phyloP scores from a whole-genome alignment of 805 yeast genomes.

The Saturnispora bothae region DNA sequence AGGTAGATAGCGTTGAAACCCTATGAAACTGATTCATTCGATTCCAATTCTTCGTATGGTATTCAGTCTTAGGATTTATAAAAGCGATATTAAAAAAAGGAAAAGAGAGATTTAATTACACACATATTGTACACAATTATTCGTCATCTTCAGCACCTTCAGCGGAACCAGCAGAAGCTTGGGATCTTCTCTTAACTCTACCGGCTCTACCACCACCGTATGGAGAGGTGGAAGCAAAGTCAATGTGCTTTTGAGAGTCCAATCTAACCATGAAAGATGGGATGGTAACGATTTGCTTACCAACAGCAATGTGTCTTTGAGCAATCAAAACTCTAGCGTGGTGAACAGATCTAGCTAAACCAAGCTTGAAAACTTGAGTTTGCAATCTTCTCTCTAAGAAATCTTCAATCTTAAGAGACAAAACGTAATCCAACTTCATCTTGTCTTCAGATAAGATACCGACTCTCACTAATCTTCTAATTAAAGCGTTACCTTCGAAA shows the following conservation, averaged over 20 bases:
- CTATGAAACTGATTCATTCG: too few species aligned
- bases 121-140: conserved; percentile 32
- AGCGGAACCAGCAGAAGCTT: conserved; percentile 47
- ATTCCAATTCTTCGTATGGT: too few species aligned
- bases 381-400: conserved; percentile 99
- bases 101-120: conserved; percentile 1
- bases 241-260: conserved; percentile 99
- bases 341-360: conserved; percentile 98
- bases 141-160: conserved; percentile 56
- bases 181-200: conserved; percentile 96
- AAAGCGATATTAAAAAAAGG: conserved; percentile 8
- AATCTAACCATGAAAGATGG: conserved; percentile 99
- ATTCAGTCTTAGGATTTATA: background rate
- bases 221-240: conserved; percentile 98
- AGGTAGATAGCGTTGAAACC: too few species aligned
- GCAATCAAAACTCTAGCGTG: conserved; percentile 98
- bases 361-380: conserved; percentile 99
- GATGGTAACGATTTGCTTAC: conserved; percentile 97
- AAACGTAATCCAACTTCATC: conserved; percentile 99
- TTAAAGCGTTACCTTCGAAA: conserved; percentile 99
- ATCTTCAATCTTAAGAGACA: conserved; percentile 96
- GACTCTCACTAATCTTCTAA: conserved; percentile 97
- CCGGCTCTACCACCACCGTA: conserved; percentile 99
- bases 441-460: conserved; percentile 99
- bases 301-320: conserved; percentile 99